phyloP scores from a whole-genome alignment of 768 basidiomycete genomes.

The Ramaria rubella region DNA sequence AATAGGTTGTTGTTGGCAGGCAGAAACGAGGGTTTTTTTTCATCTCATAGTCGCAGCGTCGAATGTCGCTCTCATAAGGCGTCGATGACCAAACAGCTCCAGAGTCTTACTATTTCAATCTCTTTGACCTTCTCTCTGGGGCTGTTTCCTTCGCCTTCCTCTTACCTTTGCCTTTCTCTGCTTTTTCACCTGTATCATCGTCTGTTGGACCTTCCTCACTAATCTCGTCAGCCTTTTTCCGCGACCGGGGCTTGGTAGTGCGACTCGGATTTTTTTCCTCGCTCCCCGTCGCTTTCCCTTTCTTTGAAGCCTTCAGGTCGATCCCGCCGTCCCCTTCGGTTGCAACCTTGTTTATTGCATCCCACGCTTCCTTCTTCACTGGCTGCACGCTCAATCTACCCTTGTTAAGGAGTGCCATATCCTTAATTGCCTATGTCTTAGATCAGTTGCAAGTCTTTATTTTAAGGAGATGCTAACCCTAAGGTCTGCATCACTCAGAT shows the following conservation, averaged over 20 bases:
- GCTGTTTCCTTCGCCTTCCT: not conserved
- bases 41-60: no score
- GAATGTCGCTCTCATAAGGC: no score
- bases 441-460: not conserved
- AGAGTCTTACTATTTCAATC: not conserved
- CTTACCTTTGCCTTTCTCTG: not conserved
- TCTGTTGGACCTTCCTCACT: not conserved
- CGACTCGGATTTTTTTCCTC: not conserved
- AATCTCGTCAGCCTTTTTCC: not conserved
- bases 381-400: constrained; percentile 87
- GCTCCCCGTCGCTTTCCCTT: not conserved
- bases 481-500: constrained; percentile 57
- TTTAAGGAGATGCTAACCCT: constrained; percentile 35
- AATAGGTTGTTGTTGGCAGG: no score
- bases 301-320: not conserved
- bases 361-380: constrained; percentile 61
- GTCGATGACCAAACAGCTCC: no score
- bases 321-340: constrained; percentile 39
- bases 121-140: not conserved
- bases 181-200: not conserved
- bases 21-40: no score
- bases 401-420: constrained; percentile 72
- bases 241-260: not conserved
- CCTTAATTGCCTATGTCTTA: constrained; percentile 22
- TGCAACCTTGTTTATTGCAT: constrained; percentile 52